These are phyloP conservation scores for Borovskyia barvae DNA, from an alignment of 208 protist genomes.

Conservation along the genomic window DNA sequence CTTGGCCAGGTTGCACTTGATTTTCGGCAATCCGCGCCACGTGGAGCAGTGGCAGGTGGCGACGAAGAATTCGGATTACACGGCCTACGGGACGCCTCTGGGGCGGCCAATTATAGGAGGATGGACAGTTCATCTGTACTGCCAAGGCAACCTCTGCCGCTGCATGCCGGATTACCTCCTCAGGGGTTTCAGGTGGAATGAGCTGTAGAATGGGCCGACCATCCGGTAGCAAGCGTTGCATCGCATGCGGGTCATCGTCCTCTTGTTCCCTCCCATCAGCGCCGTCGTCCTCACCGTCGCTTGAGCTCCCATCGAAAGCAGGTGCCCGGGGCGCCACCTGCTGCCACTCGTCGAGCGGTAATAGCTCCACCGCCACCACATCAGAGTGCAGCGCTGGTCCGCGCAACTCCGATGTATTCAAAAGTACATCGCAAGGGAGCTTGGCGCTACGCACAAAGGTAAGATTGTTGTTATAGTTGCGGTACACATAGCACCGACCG, in stretches of 20 bases:
- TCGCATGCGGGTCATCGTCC: constrained; percentile 1
- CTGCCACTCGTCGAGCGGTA: constrained; percentile 18
- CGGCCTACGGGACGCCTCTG: constrained; percentile 28
- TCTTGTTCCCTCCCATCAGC: neutral
- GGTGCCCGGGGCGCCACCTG: too few relatives aligned
- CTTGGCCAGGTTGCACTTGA: constrained; percentile 30
- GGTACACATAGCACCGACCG: constrained; percentile 43
- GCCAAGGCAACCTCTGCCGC: constrained; percentile 30
- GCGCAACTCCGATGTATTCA: constrained; percentile 32
- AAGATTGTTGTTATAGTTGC: constrained; percentile 34
- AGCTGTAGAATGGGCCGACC: constrained; percentile 42
- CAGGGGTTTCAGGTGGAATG: constrained; percentile 20
- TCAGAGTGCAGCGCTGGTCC: constrained; percentile 48
- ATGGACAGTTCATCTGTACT: constrained; percentile 24
- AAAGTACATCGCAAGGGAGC: constrained; percentile 52
- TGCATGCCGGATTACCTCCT: neutral
- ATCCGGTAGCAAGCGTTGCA: constrained; percentile 41
- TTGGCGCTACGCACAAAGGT: constrained; percentile 46
- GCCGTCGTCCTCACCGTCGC: constrained; percentile 2
- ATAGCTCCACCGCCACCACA: constrained; percentile 68
- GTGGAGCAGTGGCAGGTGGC: constrained; percentile 31
- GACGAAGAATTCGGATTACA: constrained; percentile 49
- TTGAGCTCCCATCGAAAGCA: neutral
- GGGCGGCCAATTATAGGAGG: constrained; percentile 26
- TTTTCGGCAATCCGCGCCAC: constrained; percentile 41